A percentile compares a stretch with the other conserved stretches of the same genome.
phyloP scores from a whole-genome alignment of 2,329 filamentous ascomycete species.

The Fonsecaea multimorphosa region DNA sequence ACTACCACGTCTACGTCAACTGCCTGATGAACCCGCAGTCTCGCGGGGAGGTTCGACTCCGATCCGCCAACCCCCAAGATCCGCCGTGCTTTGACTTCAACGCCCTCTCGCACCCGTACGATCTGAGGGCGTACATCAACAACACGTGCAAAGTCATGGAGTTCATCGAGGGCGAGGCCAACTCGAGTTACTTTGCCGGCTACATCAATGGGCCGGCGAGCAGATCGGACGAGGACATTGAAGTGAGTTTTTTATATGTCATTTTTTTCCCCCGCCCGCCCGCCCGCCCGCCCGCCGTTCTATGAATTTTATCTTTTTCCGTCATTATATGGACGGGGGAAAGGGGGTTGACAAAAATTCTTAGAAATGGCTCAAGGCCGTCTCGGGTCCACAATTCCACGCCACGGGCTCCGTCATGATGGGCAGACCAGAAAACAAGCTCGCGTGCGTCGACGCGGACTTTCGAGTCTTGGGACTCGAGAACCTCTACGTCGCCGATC shows the following conservation, averaged over 20 bases:
- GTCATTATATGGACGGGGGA: too few species aligned
- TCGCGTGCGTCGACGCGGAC: conserved; percentile 19
- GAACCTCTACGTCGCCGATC: conserved; percentile 23
- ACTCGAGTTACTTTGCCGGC: conserved; percentile 1
- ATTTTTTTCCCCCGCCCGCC: too few species aligned
- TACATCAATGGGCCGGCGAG: background rate
- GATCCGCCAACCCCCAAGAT: conserved; percentile 22
- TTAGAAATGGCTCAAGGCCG: conserved; percentile 52
- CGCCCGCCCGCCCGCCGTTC: too few species aligned
- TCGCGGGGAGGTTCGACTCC: conserved; percentile 20
- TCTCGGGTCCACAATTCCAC: conserved; percentile 48
- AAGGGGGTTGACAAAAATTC: too few species aligned
- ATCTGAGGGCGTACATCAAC: conserved; percentile 16
- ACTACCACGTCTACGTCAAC: conserved; percentile 1
- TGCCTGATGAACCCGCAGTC: conserved; percentile 29
- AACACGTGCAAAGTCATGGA: conserved; percentile 11
- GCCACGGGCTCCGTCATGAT: conserved; percentile 26
- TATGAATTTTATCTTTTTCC: too few species aligned
- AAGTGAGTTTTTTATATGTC: too few species aligned
- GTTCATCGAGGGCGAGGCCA: conserved; percentile 9
- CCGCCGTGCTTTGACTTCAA: conserved; percentile 20
- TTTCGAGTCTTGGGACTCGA: conserved; percentile 24
- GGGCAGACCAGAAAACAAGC: conserved; percentile 24
- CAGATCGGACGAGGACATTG: background rate
- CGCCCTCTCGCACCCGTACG: conserved; percentile 31